Evolutionary conservation across 2,329 filamentous ascomycete species (phyloP).

Genomic region (Thelonectria olida): DNA sequence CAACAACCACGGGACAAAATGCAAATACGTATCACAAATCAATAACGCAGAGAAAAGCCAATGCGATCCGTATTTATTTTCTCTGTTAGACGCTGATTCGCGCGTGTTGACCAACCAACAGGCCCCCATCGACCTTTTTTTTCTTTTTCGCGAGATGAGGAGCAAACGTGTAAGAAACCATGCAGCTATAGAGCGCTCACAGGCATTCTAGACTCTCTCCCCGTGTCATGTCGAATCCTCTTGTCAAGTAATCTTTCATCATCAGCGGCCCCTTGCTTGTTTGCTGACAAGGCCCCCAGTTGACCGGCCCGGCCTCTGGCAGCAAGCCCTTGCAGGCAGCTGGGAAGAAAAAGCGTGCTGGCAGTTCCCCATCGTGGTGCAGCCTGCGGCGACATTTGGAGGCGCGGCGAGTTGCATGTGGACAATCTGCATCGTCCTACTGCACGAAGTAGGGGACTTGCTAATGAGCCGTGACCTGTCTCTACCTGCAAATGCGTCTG

Average conservation of each 20-base stretch:
- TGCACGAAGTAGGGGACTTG: not conserved
- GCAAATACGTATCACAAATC: not conserved
- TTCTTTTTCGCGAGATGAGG: constrained; percentile 5
- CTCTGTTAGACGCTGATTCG: constrained; percentile 1
- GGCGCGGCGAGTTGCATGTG: constrained; percentile 15
- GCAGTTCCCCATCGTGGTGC: constrained; percentile 18
- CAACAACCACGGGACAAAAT: constrained; percentile 3
- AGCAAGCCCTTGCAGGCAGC: no score
- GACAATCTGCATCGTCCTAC: constrained; percentile 15
- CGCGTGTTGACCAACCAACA: constrained; percentile 3
- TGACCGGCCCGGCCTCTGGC: constrained; percentile 16
- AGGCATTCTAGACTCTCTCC: constrained; percentile 5
- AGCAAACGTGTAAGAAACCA: constrained; percentile 6
- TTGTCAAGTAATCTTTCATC: not conserved
- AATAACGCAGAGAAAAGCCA: not conserved
- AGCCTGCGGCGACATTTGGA: constrained; percentile 9
- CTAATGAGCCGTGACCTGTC: not conserved
- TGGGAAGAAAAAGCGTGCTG: constrained; percentile 9
- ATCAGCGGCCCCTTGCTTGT: constrained; percentile 1
- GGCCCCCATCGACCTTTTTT: constrained; percentile 10
- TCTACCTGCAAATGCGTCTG: constrained; percentile 11
- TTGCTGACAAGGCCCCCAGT: constrained; percentile 10
- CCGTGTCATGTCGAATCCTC: not conserved
- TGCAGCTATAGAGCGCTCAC: not conserved
- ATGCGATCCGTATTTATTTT: no score